These are phyloP conservation scores for Penicillium desertorum DNA, from an alignment of 495 filamentous ascomycete genomes.

Conservation along the genomic window DNA sequence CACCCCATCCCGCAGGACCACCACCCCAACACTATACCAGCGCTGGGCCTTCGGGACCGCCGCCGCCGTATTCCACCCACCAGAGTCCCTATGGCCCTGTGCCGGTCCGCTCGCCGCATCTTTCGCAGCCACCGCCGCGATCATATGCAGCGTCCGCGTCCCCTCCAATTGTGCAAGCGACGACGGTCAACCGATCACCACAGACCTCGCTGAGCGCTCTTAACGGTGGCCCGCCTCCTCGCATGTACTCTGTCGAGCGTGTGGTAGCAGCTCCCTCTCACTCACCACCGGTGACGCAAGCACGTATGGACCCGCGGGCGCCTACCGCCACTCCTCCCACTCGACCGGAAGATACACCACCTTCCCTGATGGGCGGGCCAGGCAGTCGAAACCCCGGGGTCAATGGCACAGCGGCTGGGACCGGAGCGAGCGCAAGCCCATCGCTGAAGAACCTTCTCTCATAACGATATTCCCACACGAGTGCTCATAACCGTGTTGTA, in stretches of 20 bases:
- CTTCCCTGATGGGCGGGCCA: constrained; percentile 24
- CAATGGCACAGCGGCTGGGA: constrained; percentile 38
- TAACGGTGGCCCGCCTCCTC: constrained; percentile 40
- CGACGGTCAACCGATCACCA: constrained; percentile 44
- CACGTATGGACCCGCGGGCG: constrained; percentile 36
- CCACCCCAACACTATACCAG: constrained; percentile 35
- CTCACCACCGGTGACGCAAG: constrained; percentile 41
- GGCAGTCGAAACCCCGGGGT: constrained; percentile 35
- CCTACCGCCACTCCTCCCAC: constrained; percentile 37
- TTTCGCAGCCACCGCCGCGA: constrained; percentile 38
- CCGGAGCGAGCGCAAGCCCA: constrained; percentile 69
- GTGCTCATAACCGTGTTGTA: constrained; percentile 21
- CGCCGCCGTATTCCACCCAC: constrained; percentile 38
- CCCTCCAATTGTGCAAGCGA: constrained; percentile 46
- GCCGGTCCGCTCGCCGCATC: constrained; percentile 42
- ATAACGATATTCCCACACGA: constrained; percentile 31
- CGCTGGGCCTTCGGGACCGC: constrained; percentile 41
- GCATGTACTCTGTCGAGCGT: constrained; percentile 39
- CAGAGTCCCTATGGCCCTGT: constrained; percentile 45
- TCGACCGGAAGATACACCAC: constrained; percentile 36
- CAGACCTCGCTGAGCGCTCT: constrained; percentile 41
- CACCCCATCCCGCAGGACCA: constrained; percentile 33
- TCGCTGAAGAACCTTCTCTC: constrained; percentile 74
- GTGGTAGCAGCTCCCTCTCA: constrained; percentile 36
- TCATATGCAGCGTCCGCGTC: constrained; percentile 48